Base-by-base conservation (phyloP, 2,329 filamentous ascomycete species). In the Fusarium dlaminii region DNA sequence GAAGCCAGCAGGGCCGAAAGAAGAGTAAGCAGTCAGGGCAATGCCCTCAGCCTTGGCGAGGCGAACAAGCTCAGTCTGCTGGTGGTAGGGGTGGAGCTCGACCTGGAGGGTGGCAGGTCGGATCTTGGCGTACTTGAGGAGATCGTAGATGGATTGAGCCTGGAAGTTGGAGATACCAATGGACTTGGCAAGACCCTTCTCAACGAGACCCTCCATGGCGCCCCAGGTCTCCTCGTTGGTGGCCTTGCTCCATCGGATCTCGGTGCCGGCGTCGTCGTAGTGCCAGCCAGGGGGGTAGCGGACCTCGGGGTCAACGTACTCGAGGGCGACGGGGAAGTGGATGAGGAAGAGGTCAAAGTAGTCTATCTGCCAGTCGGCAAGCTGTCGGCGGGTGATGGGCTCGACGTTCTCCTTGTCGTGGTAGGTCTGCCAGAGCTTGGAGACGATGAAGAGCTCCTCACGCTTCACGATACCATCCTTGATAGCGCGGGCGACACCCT, bases 361-460 rank as follows among this genome's bases (percentile, higher is more conserved):
- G 79, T 95, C 94, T 70, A 97, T 82, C 72, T 92, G 91, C 91
- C 93, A 96, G 87, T 96, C 93, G 75, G 90, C 89, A 71, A 95
- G 90, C 85, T 95, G 93, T 80, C 91, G 92, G 83, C 90, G 90
- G 83, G 87, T 89, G 80, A 96, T 94, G 66, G 91, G 91, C 84
- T 92, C 90, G 72, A 96, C 93, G 77, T 89, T 88, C 77, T 96
- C 91, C 77, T 87, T 88, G 79, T 96, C 92, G 87, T 97, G 94
- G 90, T 95, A 97, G 75, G 91, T 92, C 86, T 96, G 95, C 94
- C 95, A 97, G 66, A 98, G 92, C 88, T 97, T 98, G 84, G 92
- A 94, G 74, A 95, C 93, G 81, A 98, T 91, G 90, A 97, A 97
- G 81, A 97, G 92, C 30, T 98, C 94, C 83, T 93, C 90, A 68